Conservation (phyloP, 2,329 filamentous ascomycete species). For the Teratosphaeria gauchensis region DNA sequence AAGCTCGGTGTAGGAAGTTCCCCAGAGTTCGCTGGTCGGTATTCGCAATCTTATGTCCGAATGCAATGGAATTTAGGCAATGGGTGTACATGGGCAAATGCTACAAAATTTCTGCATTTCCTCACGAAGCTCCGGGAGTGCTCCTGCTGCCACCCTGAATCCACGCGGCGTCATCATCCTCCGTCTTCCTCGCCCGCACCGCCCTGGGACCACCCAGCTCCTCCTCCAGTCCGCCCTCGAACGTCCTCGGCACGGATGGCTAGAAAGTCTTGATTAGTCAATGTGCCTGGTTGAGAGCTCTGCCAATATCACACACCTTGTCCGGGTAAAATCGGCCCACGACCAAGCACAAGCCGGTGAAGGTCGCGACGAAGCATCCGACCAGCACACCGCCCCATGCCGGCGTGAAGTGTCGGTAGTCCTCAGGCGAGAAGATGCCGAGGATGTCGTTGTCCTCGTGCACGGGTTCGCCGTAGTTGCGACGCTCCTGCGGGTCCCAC, state of each 20-base stretch:
- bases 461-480: constrained; percentile 92
- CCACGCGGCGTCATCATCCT: constrained; percentile 2
- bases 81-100: background rate
- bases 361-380: constrained; percentile 34
- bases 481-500: constrained; percentile 96
- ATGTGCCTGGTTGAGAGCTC: too few relatives aligned
- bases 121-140: background rate
- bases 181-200: constrained; percentile 2
- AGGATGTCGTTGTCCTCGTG: constrained; percentile 95
- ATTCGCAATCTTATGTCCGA: background rate
- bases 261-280: too few relatives aligned
- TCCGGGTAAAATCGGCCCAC: constrained; percentile 36
- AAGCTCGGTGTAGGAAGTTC: background rate
- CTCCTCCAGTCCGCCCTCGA: constrained; percentile 37
- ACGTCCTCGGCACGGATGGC: constrained; percentile 36
- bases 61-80: background rate
- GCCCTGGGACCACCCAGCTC: constrained; percentile 36
- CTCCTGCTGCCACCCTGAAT: constrained; percentile 3
- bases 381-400: constrained; percentile 57
- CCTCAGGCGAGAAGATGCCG: constrained; percentile 78
- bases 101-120: background rate
- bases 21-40: too few relatives aligned
- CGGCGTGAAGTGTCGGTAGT: constrained; percentile 75
- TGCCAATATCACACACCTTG: too few relatives aligned
- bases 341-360: constrained; percentile 31